Conservation (phyloP, 1,139 yeast species). For the Lizanozyma gosingica region DNA sequence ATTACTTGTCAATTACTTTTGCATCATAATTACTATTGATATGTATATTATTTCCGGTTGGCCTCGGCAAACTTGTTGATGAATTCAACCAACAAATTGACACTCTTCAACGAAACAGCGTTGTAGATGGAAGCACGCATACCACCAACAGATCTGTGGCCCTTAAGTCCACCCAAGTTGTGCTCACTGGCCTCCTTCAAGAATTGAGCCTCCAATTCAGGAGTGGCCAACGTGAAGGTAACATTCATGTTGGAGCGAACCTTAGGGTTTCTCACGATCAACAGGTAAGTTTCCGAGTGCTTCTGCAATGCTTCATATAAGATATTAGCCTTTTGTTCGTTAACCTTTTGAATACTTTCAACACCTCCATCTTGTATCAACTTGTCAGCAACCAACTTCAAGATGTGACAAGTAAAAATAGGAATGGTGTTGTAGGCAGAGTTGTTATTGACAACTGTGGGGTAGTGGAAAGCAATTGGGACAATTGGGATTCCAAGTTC, state of each 20-base stretch:
- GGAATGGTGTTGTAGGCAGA: conserved; percentile 95
- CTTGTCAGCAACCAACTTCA: conserved; percentile 65
- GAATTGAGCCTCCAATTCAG: conserved; percentile 55
- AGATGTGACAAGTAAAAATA: conserved; percentile 78
- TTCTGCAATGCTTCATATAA: conserved; percentile 60
- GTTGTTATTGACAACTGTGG: conserved; percentile 78
- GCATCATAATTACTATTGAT: no score
- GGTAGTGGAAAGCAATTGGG: conserved; percentile 85
- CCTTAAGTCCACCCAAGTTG: conserved; percentile 70
- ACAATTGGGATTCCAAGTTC: conserved; percentile 58
- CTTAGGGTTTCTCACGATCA: conserved; percentile 50
- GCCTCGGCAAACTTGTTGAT: conserved; percentile 53
- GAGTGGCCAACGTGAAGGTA: conserved; percentile 66
- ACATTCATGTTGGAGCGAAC: conserved; percentile 87
- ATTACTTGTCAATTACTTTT: no score
- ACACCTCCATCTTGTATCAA: conserved; percentile 57
- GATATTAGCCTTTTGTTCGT: conserved; percentile 49
- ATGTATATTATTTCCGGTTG: no score
- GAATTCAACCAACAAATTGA: conserved; percentile 49
- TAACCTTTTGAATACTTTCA: conserved; percentile 44
- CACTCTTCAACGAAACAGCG: conserved; percentile 66
- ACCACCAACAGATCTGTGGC: conserved; percentile 97
- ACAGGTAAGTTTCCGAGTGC: conserved; percentile 52
- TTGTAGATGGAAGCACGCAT: conserved; percentile 90
- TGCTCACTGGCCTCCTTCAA: conserved; percentile 50